Evolutionary conservation across 2,329 filamentous ascomycete genomes (phyloP).

Genomic region (Ascosphaera aggregata): DNA sequence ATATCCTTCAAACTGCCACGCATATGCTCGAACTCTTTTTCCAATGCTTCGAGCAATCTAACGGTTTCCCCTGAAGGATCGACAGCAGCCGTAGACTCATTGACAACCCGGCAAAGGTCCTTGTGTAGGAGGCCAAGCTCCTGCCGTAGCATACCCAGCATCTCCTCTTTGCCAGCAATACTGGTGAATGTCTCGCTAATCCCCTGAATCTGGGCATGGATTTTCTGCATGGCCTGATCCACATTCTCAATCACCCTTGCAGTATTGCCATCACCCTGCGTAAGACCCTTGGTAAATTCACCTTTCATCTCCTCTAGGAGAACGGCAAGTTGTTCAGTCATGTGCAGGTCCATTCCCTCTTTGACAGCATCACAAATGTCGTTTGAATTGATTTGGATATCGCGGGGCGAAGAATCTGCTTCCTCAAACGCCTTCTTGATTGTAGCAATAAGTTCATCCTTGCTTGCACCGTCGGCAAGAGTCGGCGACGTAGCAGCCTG

Average conservation of each 20-base stretch:
- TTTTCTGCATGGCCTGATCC: conserved; percentile 15
- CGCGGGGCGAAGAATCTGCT: conserved; percentile 24
- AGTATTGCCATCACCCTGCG: background rate
- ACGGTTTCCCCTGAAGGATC: conserved; percentile 33
- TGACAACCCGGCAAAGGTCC: conserved; percentile 29
- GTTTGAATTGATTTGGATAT: conserved; percentile 33
- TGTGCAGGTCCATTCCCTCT: conserved; percentile 20
- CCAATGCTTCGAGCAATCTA: conserved; percentile 48
- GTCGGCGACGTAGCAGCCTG: background rate
- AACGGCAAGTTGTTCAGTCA: conserved; percentile 29
- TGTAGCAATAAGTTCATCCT: conserved; percentile 6
- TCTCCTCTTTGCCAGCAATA: conserved; percentile 10
- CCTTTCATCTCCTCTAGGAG: conserved; percentile 36
- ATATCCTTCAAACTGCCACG: conserved; percentile 53
- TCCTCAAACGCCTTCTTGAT: conserved; percentile 10
- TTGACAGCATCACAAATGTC: conserved; percentile 36
- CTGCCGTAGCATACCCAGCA: conserved; percentile 43
- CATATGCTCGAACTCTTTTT: conserved; percentile 60
- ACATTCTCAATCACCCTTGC: conserved; percentile 36
- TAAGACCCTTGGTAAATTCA: conserved; percentile 23
- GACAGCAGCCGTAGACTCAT: conserved; percentile 16
- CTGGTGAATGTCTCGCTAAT: background rate
- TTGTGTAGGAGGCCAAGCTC: conserved; percentile 39
- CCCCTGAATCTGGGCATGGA: background rate
- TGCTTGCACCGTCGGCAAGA: background rate